Percentiles rank a stretch among this genome's conserved stretches.
Conservation (phyloP, 306 rosid genomes). For the Argentina anserina region DNA sequence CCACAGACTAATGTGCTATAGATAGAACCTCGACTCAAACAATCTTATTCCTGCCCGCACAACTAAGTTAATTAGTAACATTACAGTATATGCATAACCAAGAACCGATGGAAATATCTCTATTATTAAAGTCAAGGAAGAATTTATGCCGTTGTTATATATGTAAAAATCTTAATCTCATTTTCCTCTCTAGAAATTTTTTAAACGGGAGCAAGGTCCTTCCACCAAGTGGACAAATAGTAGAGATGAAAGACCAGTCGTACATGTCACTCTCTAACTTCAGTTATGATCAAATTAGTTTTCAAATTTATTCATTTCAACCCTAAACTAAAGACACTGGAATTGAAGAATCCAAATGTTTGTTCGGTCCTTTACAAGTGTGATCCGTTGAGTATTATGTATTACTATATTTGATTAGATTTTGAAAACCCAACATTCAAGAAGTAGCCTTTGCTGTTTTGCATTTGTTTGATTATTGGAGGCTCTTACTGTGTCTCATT, state of each 20-base stretch:
- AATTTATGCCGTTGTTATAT: background rate
- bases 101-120: no score
- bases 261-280: background rate
- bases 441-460: background rate
- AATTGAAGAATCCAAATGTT: background rate
- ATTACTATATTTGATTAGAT: background rate
- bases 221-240: slow-evolving; percentile 15
- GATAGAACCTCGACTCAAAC: no score
- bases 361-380: slow-evolving; percentile 4
- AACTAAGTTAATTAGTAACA: no score
- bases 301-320: background rate
- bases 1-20: no score
- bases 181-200: background rate
- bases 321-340: background rate
- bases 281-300: background rate
- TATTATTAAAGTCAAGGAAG: no score
- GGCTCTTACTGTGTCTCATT: background rate
- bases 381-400: slow-evolving; percentile 6
- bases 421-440: background rate
- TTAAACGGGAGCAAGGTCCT: background rate
- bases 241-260: background rate
- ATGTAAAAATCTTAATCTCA: background rate
- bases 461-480: background rate
- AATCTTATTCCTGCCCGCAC: no score
- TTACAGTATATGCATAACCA: no score